phyloP scores from a whole-genome alignment of 345 rosid genomes.

The Diplotaxis tenuifolia region DNA sequence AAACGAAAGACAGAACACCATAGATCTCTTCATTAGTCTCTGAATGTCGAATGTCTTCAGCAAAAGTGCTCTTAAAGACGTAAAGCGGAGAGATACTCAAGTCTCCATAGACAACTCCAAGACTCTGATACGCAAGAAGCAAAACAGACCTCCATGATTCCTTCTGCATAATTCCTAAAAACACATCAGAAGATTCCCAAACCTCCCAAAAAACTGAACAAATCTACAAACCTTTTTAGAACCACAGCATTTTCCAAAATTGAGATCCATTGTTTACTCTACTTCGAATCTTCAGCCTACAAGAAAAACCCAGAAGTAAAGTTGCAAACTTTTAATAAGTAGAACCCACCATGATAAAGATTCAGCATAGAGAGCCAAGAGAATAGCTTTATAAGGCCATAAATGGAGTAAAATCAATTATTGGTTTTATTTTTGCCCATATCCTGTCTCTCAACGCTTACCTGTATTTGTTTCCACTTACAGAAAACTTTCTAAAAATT shows the following conservation, averaged over 20 bases:
- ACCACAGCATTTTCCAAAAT: conserved; percentile 56
- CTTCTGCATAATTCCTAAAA: conserved; percentile 43
- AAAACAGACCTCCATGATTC: conserved; percentile 83
- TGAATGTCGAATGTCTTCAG: conserved; percentile 68
- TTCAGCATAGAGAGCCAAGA: background rate
- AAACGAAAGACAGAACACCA: conserved; percentile 81
- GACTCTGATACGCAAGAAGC: conserved; percentile 74
- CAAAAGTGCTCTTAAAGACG: conserved; percentile 78
- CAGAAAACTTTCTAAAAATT: background rate
- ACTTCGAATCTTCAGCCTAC: conserved; percentile 10
- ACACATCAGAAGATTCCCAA: background rate
- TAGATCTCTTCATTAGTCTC: conserved; percentile 83
- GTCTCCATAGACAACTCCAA: conserved; percentile 96
- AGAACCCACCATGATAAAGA: conserved; percentile 9
- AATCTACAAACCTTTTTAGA: conserved; percentile 61
- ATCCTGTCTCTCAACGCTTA: background rate
- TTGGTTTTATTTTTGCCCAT: conserved; percentile 20
- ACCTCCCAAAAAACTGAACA: background rate
- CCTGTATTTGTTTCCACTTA: conserved; percentile 18
- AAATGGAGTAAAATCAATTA: conserved; percentile 44
- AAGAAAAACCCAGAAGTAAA: conserved; percentile 26
- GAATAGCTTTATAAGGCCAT: conserved; percentile 30
- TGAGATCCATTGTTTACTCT: conserved; percentile 54
- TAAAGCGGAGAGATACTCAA: conserved; percentile 80
- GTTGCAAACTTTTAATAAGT: conserved; percentile 8